phyloP scores from a whole-genome alignment of 164 flowering plant species.

The Aristolochia californica region DNA sequence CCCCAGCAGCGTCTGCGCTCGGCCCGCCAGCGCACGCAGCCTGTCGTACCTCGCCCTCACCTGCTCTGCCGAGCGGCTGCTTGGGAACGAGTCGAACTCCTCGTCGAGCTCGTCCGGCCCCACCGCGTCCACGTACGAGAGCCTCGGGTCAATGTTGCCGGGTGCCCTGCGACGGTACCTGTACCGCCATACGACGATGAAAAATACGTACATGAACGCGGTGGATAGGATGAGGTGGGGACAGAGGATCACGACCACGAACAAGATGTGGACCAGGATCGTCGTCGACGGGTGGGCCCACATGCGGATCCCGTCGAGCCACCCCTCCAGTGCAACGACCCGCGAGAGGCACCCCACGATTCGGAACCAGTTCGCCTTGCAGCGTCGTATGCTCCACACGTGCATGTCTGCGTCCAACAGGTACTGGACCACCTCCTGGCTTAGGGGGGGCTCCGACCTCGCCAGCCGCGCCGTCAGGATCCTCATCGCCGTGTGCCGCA shows the following conservation, averaged over 20 bases:
- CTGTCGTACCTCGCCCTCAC: slow-evolving; percentile 73
- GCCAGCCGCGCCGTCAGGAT: slow-evolving; percentile 63
- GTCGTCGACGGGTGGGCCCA: slow-evolving; percentile 84
- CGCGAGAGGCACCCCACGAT: slow-evolving; percentile 49
- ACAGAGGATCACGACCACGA: slow-evolving; percentile 44
- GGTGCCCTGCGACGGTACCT: slow-evolving; percentile 31
- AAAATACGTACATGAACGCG: slow-evolving; percentile 60
- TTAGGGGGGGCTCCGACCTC: slow-evolving; percentile 81
- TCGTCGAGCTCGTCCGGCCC: slow-evolving; percentile 80
- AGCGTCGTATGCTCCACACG: slow-evolving; percentile 90
- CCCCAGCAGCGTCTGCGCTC: slow-evolving; percentile 77
- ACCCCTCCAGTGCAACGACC: slow-evolving; percentile 40
- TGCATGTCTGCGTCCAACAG: slow-evolving; percentile 71
- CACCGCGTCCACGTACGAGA: slow-evolving; percentile 61
- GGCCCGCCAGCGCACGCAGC: slow-evolving; percentile 62
- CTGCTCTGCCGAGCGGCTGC: slow-evolving; percentile 39
- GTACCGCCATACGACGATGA: slow-evolving; percentile 39
- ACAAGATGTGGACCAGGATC: slow-evolving; percentile 49
- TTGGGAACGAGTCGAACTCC: slow-evolving; percentile 80
- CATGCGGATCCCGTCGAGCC: slow-evolving; percentile 66
- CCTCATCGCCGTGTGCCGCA: slow-evolving; percentile 70
- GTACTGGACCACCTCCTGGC: slow-evolving; percentile 81
- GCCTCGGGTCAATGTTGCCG: slow-evolving; percentile 50
- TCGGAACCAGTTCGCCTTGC: slow-evolving; percentile 87
- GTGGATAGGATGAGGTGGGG: slow-evolving; percentile 77